Base-by-base conservation (phyloP, 2,329 filamentous ascomycete species). In the Phyllosticta citribraziliensis region DNA sequence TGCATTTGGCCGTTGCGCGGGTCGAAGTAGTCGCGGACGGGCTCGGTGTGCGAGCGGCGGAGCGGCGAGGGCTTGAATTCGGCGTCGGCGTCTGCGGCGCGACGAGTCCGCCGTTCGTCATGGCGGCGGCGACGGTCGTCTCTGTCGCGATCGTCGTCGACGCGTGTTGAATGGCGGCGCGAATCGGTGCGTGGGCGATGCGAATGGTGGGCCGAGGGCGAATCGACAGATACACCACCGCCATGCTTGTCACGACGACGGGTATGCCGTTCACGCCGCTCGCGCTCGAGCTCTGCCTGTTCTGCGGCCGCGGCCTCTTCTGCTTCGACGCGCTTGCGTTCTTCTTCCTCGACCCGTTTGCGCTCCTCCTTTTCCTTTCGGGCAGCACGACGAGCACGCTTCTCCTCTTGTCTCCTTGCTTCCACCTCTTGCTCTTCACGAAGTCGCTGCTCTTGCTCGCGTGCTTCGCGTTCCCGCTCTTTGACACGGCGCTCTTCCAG, bases 81-180 rank as follows among this genome's bases (percentile, higher is more conserved):
- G 17, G 40, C 40, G 17, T 47, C 40, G 4, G 71, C 71, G 53
- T 73, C 74, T 10, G 71, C 70, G 54, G 70, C 71, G 56, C 75
- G 74, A 53, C 74, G 70, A 60, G 73, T 65, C 47, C 74, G 74
- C 30, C 76, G 75, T 56, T 78, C 76, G 64, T 79, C 76, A 61
- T 75, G 76, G 55, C 76, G 73, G 51, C 72, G 66, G 51, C 68
- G 72, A 24, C 72, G 71, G 56, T 72, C 72, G 12, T 70, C 68
- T 47, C 40, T 47, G 17, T 47, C 40, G 6, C 40, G 40, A 19
- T 73, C 72, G 40, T 73, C 72, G 9, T 73, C 71, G n/a, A 40
- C 30, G 19, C 71, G 64, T 57, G 74, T 70, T 9, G 70, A 72
- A 14, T 47, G 40, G 47, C 69, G 66, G 58, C 71, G 72, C 10